Conservation (phyloP, 2,329 filamentous ascomycete genomes). For the Alternaria arborescens region DNA sequence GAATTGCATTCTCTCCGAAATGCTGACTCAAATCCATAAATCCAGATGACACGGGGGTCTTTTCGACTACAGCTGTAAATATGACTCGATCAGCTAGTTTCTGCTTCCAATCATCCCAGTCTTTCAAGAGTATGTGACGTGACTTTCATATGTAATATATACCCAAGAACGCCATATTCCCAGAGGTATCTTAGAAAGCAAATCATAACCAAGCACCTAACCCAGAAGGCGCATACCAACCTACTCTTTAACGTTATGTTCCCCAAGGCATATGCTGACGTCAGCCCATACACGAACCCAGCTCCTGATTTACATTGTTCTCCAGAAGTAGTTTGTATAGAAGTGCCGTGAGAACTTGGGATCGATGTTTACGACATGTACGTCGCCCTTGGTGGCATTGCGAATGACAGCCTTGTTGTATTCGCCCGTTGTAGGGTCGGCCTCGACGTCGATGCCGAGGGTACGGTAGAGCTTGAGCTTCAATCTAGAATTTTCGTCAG, state of each 20-base stretch:
- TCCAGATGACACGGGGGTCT: neutral
- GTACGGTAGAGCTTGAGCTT: slow-evolving; percentile 91
- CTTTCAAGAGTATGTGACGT: neutral
- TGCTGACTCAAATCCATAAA: accelerated
- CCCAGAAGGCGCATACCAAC: neutral
- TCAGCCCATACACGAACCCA: neutral
- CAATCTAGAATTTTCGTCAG: slow-evolving; percentile 59
- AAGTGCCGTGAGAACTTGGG: slow-evolving; percentile 90
- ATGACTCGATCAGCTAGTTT: neutral
- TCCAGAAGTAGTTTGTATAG: slow-evolving; percentile 97
- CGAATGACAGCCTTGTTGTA: slow-evolving; percentile 86
- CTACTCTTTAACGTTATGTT: neutral
- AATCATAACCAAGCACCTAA: slow-evolving; percentile 1
- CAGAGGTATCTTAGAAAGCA: slow-evolving; percentile 19
- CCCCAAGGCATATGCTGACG: too few species aligned
- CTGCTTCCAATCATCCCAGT: accelerated
- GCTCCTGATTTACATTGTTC: slow-evolving; percentile 67
- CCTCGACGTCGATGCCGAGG: slow-evolving; percentile 88
- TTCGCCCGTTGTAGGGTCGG: slow-evolving; percentile 74
- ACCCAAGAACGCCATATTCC: slow-evolving; percentile 6
- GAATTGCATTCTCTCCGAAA: too few species aligned
- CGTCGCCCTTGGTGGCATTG: slow-evolving; percentile 86
- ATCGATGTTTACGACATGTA: slow-evolving; percentile 94
- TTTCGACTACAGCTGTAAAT: neutral
- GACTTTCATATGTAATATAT: neutral